Evolutionary conservation across 1,284 basidiomycete genomes (phyloP).

Genomic region (Cryptococcus sp.): DNA sequence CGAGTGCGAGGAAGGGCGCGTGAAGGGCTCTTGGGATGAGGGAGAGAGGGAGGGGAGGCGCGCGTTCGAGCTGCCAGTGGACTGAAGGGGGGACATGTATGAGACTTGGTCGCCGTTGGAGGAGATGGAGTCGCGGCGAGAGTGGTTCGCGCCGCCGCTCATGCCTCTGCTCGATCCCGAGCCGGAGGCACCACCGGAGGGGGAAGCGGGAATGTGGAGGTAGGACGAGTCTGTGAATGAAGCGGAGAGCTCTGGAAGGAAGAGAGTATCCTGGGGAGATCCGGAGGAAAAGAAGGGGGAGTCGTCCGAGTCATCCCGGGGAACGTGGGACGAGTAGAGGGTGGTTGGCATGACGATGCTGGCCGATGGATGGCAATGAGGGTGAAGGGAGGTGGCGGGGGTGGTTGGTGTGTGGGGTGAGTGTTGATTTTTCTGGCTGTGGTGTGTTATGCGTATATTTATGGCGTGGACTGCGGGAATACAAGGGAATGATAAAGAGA

Average conservation of each 20-base stretch:
- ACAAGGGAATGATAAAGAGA: not conserved
- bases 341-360: slow-evolving; percentile 8
- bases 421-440: no score
- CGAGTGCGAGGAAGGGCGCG: slow-evolving; percentile 8
- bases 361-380: no score
- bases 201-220: slow-evolving; percentile 6
- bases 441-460: no score
- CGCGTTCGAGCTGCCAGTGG: slow-evolving; percentile 7
- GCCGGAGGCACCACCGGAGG: no score
- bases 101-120: slow-evolving; percentile 4
- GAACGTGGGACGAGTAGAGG: slow-evolving; percentile 1
- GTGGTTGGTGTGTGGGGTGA: no score
- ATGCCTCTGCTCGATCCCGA: no score
- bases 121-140: slow-evolving; percentile 6
- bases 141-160: not conserved
- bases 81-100: slow-evolving; percentile 12
- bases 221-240: slow-evolving; percentile 10
- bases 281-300: slow-evolving; percentile 23
- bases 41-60: slow-evolving; percentile 27
- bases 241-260: slow-evolving; percentile 27
- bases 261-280: slow-evolving; percentile 26
- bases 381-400: no score
- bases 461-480: not conserved
- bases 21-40: slow-evolving; percentile 17
- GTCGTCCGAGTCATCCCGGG: slow-evolving; percentile 7